These are phyloP conservation scores for Acanthamoeba royreba DNA, from an alignment of 208 protist genomes.

Conservation along the genomic window DNA sequence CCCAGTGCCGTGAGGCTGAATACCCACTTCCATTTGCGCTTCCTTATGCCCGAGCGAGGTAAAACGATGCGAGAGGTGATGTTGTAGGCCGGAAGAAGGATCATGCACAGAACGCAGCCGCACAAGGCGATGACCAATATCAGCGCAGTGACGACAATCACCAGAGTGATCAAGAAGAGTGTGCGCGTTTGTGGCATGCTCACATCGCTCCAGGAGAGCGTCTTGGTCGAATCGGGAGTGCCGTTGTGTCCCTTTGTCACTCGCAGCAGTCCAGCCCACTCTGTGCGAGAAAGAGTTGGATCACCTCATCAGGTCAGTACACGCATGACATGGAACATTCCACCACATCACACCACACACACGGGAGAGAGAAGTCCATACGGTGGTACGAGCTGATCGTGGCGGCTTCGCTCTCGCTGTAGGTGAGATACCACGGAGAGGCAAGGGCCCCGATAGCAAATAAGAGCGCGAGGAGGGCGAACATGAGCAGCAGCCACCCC, in stretches of 20 bases:
- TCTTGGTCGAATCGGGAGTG: background rate
- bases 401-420: background rate
- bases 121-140: background rate
- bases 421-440: background rate
- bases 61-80: background rate
- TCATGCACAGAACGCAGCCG: background rate
- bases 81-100: background rate
- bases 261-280: background rate
- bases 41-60: background rate
- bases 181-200: background rate
- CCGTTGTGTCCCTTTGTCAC: background rate
- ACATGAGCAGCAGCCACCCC: background rate
- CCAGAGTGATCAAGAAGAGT: background rate
- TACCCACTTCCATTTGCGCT: background rate
- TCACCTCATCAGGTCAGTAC: too few relatives aligned
- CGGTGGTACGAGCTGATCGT: background rate
- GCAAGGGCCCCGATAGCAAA: background rate
- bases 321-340: too few relatives aligned
- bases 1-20: background rate
- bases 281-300: too few relatives aligned
- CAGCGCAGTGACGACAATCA: background rate
- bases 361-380: background rate
- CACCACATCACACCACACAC: too few relatives aligned
- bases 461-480: background rate
- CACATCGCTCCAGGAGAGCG: background rate